Base-by-base conservation (phyloP, 2,329 filamentous ascomycete genomes). In the Fusarium sp. region DNA sequence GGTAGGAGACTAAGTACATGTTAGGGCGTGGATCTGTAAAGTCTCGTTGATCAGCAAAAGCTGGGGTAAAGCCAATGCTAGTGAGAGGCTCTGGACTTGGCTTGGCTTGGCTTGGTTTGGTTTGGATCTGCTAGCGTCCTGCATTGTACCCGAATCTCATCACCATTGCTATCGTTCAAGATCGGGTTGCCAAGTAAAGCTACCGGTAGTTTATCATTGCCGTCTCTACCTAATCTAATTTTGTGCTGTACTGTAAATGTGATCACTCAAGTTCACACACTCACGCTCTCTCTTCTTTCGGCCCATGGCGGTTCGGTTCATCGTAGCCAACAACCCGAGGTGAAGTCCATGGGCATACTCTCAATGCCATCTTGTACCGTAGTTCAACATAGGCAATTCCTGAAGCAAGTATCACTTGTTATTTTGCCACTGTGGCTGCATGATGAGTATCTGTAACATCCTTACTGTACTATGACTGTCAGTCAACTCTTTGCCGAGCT, bases 351-450 rank as follows among this genome's bases (percentile, higher is more conserved):
- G 19, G 19, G 14, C 11, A 34, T n/a, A 51, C 31, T n/a, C 16
- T 18, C 19, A 37, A 50, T 19, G 12, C 18, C 34, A n/a, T n/a
- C 34, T 37, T 37, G 34, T 37, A 37, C 34, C 18, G 34, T n/a
- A 37, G 18, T 37, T 37, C 14, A 25, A 26, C 41, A 42, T 25
- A 52, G 23, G 25, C 49, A 52, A 19, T 42, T 51, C 18, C 49
- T 12, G 16, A 51, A 41, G 9, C 16, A 26, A 14, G 13, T 31
- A 43, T 46, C 25, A 19, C 12, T 31, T 37, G 9, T n/a, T n/a
- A 16, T n/a, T 53, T 70, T 60, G 67, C 67, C 67, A 67, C 67
- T 23, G 55, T 67, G 58, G 51, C 48, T 57, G 44, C 39, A 54
- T 54, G 19, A 51, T 51, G 19, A 41, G n/a, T 41, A 8, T 30